Evolutionary conservation across 192 early-diverging fungal species (phyloP), one percentile per base, ranked within the genome.

Genomic region (Coemansia guatemalensis): DNA sequence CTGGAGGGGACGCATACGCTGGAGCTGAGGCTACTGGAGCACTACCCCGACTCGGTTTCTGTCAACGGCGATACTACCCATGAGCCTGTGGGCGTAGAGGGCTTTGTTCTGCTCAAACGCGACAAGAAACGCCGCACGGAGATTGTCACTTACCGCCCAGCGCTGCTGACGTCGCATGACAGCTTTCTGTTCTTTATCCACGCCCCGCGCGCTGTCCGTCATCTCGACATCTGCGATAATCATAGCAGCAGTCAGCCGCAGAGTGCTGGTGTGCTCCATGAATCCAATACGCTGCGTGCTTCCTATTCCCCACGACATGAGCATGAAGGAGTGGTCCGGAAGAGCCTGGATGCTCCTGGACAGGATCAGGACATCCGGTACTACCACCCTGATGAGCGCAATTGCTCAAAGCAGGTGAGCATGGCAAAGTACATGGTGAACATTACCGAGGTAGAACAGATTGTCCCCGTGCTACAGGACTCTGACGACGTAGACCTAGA

Each of bases 61-160:
- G 56, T 66, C 4, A 60, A 66, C 6, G 60, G 44, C 12, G 17
- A 24, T 5, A 41, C 59, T 8, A 33, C 71, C 18, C 24, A 52
- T 4, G 77, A 79, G 53, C 77, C 77, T 22, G 57, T 69, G 20
- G 68, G 62, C 2, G 57, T 74, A 6, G 77, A 79, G 29, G 77
- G 77, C 12, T 74, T 79, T 64, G 53, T 79, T 24, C 62, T 73
- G 71, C 71, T 78, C 12, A 75, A 75, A 39, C 67, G 63, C 33
- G 73, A 75, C 49, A 67, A 73, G 59, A 52, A 47, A 44, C 64
- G 53, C 8, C 51, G 63, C 35, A 50, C 62, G 2, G 69, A 68
- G n/a, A 58, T 79, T 21, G 64, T 56, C 9, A 58, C 62, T 6
- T 74, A 70, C 22, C 58, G 71, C 4, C 77, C 77, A 7, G 58